Evolutionary conservation across 331 rosid genomes (phyloP), one percentile per base, ranked within the genome.

Genomic region (Cucumis variabilis): DNA sequence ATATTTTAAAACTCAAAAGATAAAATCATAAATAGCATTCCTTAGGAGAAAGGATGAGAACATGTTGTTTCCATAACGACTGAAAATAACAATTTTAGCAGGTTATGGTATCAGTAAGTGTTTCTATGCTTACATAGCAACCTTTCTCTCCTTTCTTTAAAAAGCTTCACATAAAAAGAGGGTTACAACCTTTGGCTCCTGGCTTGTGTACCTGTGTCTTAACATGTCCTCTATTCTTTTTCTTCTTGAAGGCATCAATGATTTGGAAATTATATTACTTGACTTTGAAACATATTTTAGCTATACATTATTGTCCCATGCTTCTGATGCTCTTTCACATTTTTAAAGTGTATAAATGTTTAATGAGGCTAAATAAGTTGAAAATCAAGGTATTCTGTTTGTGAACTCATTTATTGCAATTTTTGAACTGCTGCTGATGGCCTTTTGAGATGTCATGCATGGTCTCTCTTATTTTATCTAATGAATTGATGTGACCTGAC

Each of bases 91-190:
- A 17, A 51, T 27, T 24, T 48, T 51, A 78, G 65, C 23, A 50
- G 19, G 65, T 78, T 51, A 24, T 24, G 65, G 83, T 78, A 50
- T 25, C 44, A 12, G 6, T 44, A 53, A 50, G 8, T 50, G 63
- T 77, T 77, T 50, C 4, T n/a, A 48, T 51, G 33, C 17, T 77
- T 75, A 23, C 58, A 48, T 20, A 48, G 12, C 5, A 46, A 51
- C 84, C 66, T n/a, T 51, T 33, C 46, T 50, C 41, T 50, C 84
- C 83, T 78, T 78, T n/a, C 27, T 51, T 25, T 78, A 78, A 78
- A 27, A 51, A 24, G 44, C 0, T 33, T 24, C 65, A 76, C 16
- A 7, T 28, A 46, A 12, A 76, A 46, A 76, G n/a, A 33, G 19
- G 82, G 24, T 76, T 23, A 76, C 58, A 55, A 78, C 24, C 66